Evolutionary conservation across 2,329 filamentous ascomycete species (phyloP), one percentile per base, ranked within the genome.

Genomic region (Nemania abortiva): DNA sequence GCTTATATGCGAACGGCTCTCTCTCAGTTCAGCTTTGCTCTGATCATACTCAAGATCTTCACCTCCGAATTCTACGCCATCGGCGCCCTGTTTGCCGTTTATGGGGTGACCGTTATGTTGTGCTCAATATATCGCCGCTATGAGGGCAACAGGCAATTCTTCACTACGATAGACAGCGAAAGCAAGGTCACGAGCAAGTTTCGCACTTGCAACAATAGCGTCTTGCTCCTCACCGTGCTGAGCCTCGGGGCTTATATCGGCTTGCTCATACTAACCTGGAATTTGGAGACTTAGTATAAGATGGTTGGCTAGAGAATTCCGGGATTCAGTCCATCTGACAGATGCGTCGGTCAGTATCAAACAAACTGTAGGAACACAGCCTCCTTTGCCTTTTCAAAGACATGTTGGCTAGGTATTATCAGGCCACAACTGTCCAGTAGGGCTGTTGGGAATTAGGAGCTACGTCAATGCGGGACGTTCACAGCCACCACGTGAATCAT

Each of bases 1-100:
- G 96, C 96, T 24, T 99, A 98, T 82, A 92, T 98, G 77, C 92
- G 96, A 70, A 99, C 96, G 0, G 95, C 95, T 2, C 89, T 99
- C 22, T 93, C 93, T 2, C 95, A 98, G 78, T 98, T 98, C 84
- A 95, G 92, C 65, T 98, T 99, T 81, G 91, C 95, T 22, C 90
- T 99, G 58, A 91, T 99, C 71, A 93, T 99, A 61, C 89, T 97
- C 74, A 97, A 97, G 83, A 97, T 99, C 81, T 98, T 99, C 84
- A 98, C 94, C 9, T 88, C 91, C 61, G 96, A 98, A 79, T 98
- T 99, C 84, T 98, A 98, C 82, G 90, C 92, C 74, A 97, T 98
- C 71, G 96, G 96, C n/a, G 96, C 96, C 6, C 86, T 99, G 37
- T 98, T 98, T 79, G 95, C 96, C 52, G 90, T 94, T 57, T 98